Conservation (phyloP, 805 yeast genomes). For the Candida parachauliodes region DNA sequence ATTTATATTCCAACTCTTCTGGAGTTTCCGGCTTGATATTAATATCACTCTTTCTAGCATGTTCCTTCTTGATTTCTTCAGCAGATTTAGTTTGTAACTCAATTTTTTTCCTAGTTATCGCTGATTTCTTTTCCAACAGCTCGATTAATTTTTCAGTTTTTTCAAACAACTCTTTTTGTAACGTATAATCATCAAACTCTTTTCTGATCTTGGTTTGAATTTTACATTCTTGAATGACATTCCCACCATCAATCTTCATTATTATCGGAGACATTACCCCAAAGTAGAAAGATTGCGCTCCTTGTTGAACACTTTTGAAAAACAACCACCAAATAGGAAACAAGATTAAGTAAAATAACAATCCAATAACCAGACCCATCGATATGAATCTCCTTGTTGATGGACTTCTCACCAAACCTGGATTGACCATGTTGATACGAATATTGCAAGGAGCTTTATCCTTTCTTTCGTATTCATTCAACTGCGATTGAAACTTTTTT, state of each 20-base stretch:
- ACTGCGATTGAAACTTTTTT: slow-evolving; percentile 69
- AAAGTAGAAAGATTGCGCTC: slow-evolving; percentile 73
- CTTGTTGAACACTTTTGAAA: slow-evolving; percentile 70
- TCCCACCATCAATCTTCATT: slow-evolving; percentile 58
- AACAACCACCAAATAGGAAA: slow-evolving; percentile 85
- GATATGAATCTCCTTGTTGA: slow-evolving; percentile 75
- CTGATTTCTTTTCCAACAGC: slow-evolving; percentile 65
- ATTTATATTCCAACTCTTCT: slow-evolving; percentile 34
- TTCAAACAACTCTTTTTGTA: slow-evolving; percentile 60
- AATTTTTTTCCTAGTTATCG: slow-evolving; percentile 54
- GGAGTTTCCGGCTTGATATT: slow-evolving; percentile 30
- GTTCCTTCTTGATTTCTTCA: slow-evolving; percentile 17
- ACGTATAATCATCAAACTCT: slow-evolving; percentile 59
- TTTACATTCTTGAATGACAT: slow-evolving; percentile 70
- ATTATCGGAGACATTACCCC: slow-evolving; percentile 72
- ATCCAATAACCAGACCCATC: slow-evolving; percentile 65
- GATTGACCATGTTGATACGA: slow-evolving; percentile 74
- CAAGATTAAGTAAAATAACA: slow-evolving; percentile 56
- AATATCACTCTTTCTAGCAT: slow-evolving; percentile 21
- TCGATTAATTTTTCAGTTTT: slow-evolving; percentile 57
- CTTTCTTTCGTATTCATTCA: slow-evolving; percentile 56
- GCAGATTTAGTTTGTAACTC: slow-evolving; percentile 14
- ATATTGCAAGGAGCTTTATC: slow-evolving; percentile 72
- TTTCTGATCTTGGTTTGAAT: slow-evolving; percentile 51
- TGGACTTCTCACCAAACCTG: slow-evolving; percentile 89